Conservation (phyloP, 139 green algal species). For the Chlorella sp. region DNA sequence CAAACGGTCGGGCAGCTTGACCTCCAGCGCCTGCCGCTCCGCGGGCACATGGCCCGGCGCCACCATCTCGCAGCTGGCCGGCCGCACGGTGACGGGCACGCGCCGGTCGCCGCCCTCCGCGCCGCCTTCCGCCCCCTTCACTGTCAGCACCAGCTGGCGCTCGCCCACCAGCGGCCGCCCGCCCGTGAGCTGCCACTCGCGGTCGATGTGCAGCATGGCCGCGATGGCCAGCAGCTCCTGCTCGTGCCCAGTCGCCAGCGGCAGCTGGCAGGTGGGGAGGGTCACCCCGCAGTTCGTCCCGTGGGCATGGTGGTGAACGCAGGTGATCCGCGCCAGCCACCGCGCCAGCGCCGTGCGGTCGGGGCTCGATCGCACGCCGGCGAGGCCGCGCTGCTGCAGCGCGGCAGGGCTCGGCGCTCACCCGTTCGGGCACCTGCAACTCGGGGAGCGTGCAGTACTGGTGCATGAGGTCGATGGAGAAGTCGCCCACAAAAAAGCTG, state of each 20-base stretch:
- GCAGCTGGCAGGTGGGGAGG: no score
- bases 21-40: slow-evolving; percentile 3
- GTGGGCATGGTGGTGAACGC: no score
- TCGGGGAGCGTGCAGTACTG: slow-evolving; percentile 29
- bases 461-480: slow-evolving; percentile 25
- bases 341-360: no score
- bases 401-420: no score
- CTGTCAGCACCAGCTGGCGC: slow-evolving; percentile 6
- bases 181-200: neutral
- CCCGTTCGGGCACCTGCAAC: neutral
- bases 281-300: no score
- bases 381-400: no score
- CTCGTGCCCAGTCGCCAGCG: slow-evolving; percentile 7
- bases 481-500: slow-evolving; percentile 13
- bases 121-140: neutral
- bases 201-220: slow-evolving; percentile 16
- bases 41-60: neutral
- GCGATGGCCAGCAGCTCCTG: slow-evolving; percentile 29
- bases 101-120: neutral
- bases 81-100: slow-evolving; percentile 8
- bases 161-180: neutral
- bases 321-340: no score
- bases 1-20: slow-evolving; percentile 31
- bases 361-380: no score
- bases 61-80: neutral